A percentile compares a stretch with the other conserved stretches of the same genome.
These are phyloP conservation scores for Rhypophila decipiens DNA, from an alignment of 495 filamentous ascomycete genomes.

Conservation along the genomic window DNA sequence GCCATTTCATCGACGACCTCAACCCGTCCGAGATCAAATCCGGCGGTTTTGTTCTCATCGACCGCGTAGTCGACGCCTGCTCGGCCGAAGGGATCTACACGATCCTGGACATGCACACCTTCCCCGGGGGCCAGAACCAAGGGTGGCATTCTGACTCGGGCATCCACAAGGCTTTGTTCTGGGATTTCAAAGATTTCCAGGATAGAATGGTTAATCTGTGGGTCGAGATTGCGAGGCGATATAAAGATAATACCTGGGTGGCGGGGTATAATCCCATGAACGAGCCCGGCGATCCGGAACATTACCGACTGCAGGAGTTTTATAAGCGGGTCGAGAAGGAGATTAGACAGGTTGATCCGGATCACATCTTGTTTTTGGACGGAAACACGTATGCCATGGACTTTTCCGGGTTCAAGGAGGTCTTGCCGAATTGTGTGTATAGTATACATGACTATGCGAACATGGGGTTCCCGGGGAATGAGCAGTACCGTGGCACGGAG, in stretches of 20 bases:
- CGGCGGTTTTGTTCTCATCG: slow-evolving; percentile 52
- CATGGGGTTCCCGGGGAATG: slow-evolving; percentile 52
- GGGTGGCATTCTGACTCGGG: slow-evolving; percentile 60
- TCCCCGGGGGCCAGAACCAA: slow-evolving; percentile 58
- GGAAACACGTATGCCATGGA: slow-evolving; percentile 61
- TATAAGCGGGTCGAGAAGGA: slow-evolving; percentile 53
- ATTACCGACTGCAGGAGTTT: slow-evolving; percentile 47
- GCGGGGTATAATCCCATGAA: slow-evolving; percentile 65
- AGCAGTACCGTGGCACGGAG: slow-evolving; percentile 43
- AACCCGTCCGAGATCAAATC: slow-evolving; percentile 53
- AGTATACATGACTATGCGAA: slow-evolving; percentile 55
- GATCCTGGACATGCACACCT: slow-evolving; percentile 58
- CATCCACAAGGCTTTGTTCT: slow-evolving; percentile 52
- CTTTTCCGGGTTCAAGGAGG: slow-evolving; percentile 30
- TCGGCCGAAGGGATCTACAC: slow-evolving; percentile 52
- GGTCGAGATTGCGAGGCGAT: slow-evolving; percentile 52
- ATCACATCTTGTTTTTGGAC: slow-evolving; percentile 60
- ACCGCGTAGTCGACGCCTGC: slow-evolving; percentile 54
- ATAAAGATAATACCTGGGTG: slow-evolving; percentile 46
- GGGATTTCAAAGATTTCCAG: slow-evolving; percentile 58
- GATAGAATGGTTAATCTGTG: slow-evolving; percentile 55
- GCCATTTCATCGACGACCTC: slow-evolving; percentile 59
- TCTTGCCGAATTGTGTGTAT: slow-evolving; percentile 50
- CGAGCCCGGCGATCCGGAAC: slow-evolving; percentile 55
- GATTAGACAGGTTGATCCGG: slow-evolving; percentile 51